Base-by-base conservation (phyloP, 1,284 basidiomycete species). In the Irpex rosettiformis region DNA sequence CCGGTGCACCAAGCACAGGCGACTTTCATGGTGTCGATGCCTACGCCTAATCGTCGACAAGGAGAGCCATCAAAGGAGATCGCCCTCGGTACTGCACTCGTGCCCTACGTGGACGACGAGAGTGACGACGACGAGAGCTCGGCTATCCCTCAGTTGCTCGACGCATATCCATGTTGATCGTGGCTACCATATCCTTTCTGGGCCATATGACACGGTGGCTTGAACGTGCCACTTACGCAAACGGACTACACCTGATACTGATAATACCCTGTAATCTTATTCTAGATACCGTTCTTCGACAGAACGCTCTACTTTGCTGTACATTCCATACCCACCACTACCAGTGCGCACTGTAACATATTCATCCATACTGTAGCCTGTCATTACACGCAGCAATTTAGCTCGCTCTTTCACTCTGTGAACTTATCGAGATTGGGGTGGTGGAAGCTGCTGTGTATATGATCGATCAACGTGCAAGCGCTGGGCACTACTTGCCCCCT, bases 11-110 rank as follows among this genome's bases (percentile, higher is more conserved):
- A 52, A 48, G 60, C 57, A 1, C 60, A 61, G 48, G 28, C 57
- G 10, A 48, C 60, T 5, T 57, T 61, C 48, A 30, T 61, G 16
- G 27, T 61, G 6, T 43, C 56, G 18, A 61, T 61, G 60, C 60
- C 60, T 18, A 18, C 52, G 18, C 56, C 45, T 33, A 5, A 52
- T 18, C 53, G 45, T 29, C 18, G 13, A 8, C 13, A 28, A 13
- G 56, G 57, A 8, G 27, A 25, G 40, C 25, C 53, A 8, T 58
- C 57, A 25, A 22, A 30, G 3, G 56, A 58, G n/a, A 33, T 54
- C 11, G 47, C 49, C 3, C 54, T 61, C 3, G 60, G 60, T 10
- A 61, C 60, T 37, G 51, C 53, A 11, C 28, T 25, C 18, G 24
- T 61, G 7, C 57, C 60, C 11, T 58, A 55, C 29, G 27, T 28